Conservation (phyloP, 225 moss, liverwort and hornwort genomes). For the Asterella californica region DNA sequence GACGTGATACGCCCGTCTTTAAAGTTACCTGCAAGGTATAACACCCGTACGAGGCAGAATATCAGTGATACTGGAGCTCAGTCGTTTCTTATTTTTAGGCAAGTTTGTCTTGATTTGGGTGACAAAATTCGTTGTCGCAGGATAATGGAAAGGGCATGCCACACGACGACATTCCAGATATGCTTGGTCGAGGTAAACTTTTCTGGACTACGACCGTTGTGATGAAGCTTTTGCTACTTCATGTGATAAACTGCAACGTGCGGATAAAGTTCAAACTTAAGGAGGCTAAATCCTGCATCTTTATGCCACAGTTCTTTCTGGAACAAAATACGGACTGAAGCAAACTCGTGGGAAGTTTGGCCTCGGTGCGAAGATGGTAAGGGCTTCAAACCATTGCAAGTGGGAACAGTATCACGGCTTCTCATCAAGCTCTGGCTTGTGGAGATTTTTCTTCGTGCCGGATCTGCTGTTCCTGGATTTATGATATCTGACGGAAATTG, state of each 20-base stretch:
- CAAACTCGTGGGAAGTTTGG: slow-evolving; percentile 98
- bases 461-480: neutral
- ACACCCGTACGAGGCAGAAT: neutral
- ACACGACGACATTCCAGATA: slow-evolving; percentile 96
- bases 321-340: slow-evolving; percentile 95
- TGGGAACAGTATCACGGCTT: neutral
- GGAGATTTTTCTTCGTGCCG: neutral
- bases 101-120: neutral
- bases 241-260: neutral
- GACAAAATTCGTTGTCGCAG: slow-evolving; percentile 36
- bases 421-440: neutral
- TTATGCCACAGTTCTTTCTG: slow-evolving; percentile 67
- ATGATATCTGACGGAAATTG: neutral
- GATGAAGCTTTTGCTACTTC: neutral
- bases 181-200: slow-evolving; percentile 90
- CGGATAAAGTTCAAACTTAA: slow-evolving; percentile 6
- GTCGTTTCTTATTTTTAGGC: neutral
- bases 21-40: slow-evolving; percentile 94
- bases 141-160: slow-evolving; percentile 97
- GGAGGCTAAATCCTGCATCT: neutral
- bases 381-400: slow-evolving; percentile 2
- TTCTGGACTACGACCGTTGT: neutral
- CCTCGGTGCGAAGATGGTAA: slow-evolving; percentile 95
- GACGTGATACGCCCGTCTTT: slow-evolving; percentile 86
- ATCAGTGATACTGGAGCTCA: neutral